Conservation (phyloP, 176 grass and related monocot genomes). For the Oryza meridionalis region DNA sequence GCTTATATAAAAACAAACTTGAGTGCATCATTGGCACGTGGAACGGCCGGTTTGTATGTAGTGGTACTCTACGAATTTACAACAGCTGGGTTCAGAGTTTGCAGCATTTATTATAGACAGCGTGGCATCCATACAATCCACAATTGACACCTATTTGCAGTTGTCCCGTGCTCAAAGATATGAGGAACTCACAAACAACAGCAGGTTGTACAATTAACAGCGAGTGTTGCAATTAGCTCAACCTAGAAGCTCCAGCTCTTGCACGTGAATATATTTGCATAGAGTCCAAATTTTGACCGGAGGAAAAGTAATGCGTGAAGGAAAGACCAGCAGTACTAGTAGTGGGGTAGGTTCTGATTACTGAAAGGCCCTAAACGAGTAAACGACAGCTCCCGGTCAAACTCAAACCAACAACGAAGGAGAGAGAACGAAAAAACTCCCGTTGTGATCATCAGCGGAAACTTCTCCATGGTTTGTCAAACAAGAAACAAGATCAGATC, state of each 20-base stretch:
- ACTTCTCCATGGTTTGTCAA: background rate
- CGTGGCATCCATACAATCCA: slow-evolving; percentile 1
- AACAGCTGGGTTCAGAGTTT: background rate
- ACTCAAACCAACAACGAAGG: background rate
- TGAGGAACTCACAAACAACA: background rate
- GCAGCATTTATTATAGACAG: slow-evolving; percentile 18
- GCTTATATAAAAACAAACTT: background rate
- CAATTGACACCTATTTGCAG: background rate
- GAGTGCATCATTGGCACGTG: slow-evolving; percentile 12
- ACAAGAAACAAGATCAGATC: background rate
- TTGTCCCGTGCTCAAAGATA: background rate
- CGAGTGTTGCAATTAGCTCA: background rate
- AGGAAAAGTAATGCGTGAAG: background rate
- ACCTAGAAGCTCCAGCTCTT: background rate
- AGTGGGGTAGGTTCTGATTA: background rate
- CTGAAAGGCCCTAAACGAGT: background rate
- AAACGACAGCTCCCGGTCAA: background rate
- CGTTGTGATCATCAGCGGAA: background rate
- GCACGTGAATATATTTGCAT: slow-evolving; percentile 15
- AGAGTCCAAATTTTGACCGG: background rate
- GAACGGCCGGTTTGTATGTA: background rate
- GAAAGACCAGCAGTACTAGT: background rate
- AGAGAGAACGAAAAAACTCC: background rate
- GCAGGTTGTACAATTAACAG: background rate
- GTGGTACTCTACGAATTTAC: background rate